Percentiles rank a stretch among this genome's conserved stretches.
Conservation (phyloP, 495 filamentous ascomycete genomes). For the Arthonia radiata region DNA sequence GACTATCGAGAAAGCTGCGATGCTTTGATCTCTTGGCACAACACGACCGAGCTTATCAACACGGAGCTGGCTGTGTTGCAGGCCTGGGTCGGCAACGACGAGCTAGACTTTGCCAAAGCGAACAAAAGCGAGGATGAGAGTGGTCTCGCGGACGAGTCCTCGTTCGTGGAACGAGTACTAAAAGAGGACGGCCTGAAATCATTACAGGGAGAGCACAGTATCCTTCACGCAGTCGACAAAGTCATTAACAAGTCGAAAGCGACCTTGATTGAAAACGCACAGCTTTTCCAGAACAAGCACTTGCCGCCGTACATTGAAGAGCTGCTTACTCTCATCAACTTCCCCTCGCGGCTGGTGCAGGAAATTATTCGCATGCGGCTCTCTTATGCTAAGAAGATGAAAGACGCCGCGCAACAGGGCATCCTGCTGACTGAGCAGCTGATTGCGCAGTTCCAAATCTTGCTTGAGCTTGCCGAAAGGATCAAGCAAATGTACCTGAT, state of each 20-base stretch:
- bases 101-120: conserved; percentile 63
- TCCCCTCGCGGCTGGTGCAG: conserved; percentile 82
- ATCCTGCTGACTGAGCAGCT: conserved; percentile 86
- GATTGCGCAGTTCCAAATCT: conserved; percentile 85
- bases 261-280: conserved; percentile 69
- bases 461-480: conserved; percentile 69
- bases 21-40: conserved; percentile 83
- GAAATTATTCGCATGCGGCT: conserved; percentile 87
- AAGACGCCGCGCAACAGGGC: conserved; percentile 64
- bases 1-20: conserved; percentile 59
- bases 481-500: conserved; percentile 76
- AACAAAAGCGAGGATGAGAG: conserved; percentile 19
- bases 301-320: conserved; percentile 94
- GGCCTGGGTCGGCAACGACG: conserved; percentile 89
- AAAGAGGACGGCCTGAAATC: conserved; percentile 90
- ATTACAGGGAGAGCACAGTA: conserved; percentile 62
- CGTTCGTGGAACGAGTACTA: conserved; percentile 90
- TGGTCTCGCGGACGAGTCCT: conserved; percentile 62
- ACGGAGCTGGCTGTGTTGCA: conserved; percentile 75
- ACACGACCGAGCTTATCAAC: conserved; percentile 93
- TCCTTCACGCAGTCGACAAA: conserved; percentile 55
- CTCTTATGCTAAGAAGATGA: conserved; percentile 83
- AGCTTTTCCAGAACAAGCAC: conserved; percentile 69
- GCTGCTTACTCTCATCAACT: conserved; percentile 82
- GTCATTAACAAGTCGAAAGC: conserved; percentile 85